Conservation (phyloP, 306 rosid genomes). For the Vigna angularis region DNA sequence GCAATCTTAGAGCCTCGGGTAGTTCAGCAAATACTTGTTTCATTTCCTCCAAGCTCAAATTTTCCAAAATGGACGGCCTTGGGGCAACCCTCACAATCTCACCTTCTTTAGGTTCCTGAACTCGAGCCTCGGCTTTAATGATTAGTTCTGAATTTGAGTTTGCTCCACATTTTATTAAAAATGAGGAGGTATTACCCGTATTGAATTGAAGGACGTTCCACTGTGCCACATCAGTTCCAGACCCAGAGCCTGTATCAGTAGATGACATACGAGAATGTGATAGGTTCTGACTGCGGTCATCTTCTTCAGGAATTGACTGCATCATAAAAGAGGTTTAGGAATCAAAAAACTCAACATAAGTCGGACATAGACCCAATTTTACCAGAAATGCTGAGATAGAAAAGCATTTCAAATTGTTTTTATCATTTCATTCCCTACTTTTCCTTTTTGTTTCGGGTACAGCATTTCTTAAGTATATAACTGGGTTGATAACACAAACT, state of each 20-base stretch:
- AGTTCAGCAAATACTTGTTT: constrained; percentile 74
- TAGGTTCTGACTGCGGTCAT: constrained; percentile 53
- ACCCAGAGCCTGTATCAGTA: constrained; percentile 56
- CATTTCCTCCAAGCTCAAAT: constrained; percentile 78
- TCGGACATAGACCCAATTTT: constrained; percentile 3
- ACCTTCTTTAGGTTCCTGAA: constrained; percentile 83
- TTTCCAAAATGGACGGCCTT: constrained; percentile 72
- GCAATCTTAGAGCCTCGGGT: constrained; percentile 87
- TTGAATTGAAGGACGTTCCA: constrained; percentile 91
- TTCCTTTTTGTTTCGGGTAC: constrained; percentile 1
- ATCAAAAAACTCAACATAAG: not conserved
- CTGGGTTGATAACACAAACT: not conserved
- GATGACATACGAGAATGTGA: constrained; percentile 57
- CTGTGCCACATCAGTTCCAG: constrained; percentile 70
- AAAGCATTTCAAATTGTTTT: constrained; percentile 13
- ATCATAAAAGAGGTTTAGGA: constrained; percentile 36
- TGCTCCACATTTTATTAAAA: constrained; percentile 86
- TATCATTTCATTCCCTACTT: not conserved
- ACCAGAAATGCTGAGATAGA: constrained; percentile 3
- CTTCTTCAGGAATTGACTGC: constrained; percentile 81
- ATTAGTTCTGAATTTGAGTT: constrained; percentile 85
- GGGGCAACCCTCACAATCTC: constrained; percentile 84
- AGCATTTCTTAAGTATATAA: not conserved
- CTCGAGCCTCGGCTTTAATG: constrained; percentile 74
- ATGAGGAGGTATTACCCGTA: constrained; percentile 75